Evolutionary conservation across 192 early-diverging fungal species (phyloP), one percentile per base, ranked within the genome.

Genomic region (Pilaira anomala): DNA sequence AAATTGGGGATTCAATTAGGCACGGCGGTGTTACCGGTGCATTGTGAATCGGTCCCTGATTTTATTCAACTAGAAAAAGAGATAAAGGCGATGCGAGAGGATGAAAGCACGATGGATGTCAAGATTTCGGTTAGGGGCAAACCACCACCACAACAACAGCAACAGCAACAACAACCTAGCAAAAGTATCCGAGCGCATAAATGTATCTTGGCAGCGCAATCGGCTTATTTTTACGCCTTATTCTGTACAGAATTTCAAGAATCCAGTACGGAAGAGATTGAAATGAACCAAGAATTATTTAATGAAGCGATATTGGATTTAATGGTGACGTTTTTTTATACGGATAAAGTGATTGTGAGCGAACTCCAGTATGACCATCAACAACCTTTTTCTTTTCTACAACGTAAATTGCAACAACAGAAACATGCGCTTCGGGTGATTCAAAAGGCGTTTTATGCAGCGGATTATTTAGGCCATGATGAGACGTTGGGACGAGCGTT

Each of bases 141-240:
- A n/a, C 30, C 28, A 9, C 2, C 36, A 21, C 22, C 22, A 33
- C 21, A 0, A 8, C 16, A 36, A 16, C 36, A 24, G 5, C 29
- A 45, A 40, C 16, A 19, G 14, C 13, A 3, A 41, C 28, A 29
- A 25, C 4, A 19, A 18, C 1, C 5, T 46, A 18, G 44, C 25
- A 4, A 40, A 51, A 19, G 69, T n/a, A n/a, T 60, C 36, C n/a
- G 41, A 21, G 63, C 58, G 0, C 73, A 75, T 52, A 56, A 61
- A 14, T 75, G 69, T 63, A 26, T 75, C 6, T 48, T 75, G 3
- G 66, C 73, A 16, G 57, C 73, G 19, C 63, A 62, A 5, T 75
- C 68, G 12, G 25, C 68, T 18, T 75, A 75, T 29, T 69, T 75
- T 29, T 44, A 59, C 28, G 45, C 59, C 14, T 22, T 75, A 22